Base-by-base conservation (phyloP, 106 monocot genomes). In the Iris macrosiphon region DNA sequence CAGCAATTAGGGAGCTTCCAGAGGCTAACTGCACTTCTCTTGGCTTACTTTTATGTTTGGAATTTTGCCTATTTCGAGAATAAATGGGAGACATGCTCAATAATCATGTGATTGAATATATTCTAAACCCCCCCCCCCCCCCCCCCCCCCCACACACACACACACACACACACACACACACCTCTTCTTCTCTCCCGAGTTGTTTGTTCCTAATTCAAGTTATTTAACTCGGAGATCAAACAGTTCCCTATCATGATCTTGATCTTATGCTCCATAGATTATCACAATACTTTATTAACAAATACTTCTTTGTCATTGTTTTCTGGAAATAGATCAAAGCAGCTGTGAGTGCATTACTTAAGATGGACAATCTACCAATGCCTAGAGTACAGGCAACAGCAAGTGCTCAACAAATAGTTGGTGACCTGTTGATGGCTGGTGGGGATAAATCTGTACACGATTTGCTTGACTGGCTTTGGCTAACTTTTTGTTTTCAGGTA, bases 391-490 rank as follows among this genome's bases (percentile, higher is more conserved):
- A 61, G 4, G 11, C 63, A 55, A 11, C 45, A 34, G 44, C 24
- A 0, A 14, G 50, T 26, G 4, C 46, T 17, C 49, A 46, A 11
- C 53, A 60, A 42, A 55, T 26, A 58, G 49, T 46, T 67, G 72
- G 68, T 53, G 72, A 58, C 29, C 64, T 24, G 19, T 58, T 51
- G 43, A 49, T 63, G 45, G 52, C 51, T 57, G 78, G 55, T 48
- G 60, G 56, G 25, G 72, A 39, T 22, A 65, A 39, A 62, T 52
- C 61, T 35, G 31, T 63, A 27, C 42, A 57, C 65, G 85, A 91
- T 79, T 82, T 91, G 62, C 75, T 91, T 45, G 91, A 91, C 62
- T 91, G 91, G 91, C 91, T 91, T 72, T 26, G 77, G 21, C 52
- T 72, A 20, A 49, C 67, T 30, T 91, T 85, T 67, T 85, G 91